phyloP scores from a whole-genome alignment of 2,329 filamentous ascomycete genomes.

The Nannizzia gypsea region DNA sequence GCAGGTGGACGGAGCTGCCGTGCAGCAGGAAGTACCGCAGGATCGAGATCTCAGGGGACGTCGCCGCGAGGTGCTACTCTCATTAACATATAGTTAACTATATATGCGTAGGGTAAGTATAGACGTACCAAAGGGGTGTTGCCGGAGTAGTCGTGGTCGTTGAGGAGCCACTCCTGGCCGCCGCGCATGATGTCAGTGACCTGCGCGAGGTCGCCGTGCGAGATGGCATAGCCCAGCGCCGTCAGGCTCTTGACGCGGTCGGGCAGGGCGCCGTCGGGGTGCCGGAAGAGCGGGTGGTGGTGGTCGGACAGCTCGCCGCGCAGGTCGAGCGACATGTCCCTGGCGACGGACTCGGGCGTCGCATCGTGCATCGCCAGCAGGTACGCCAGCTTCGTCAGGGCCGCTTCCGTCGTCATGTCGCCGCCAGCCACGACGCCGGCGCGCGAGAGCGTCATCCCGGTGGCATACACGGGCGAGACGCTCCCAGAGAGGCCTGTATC shows the following conservation, averaged over 20 bases:
- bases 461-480: constrained; percentile 66
- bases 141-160: constrained; percentile 66
- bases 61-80: constrained; percentile 45
- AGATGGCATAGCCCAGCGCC: constrained; percentile 68
- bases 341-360: constrained; percentile 53
- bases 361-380: constrained; percentile 58
- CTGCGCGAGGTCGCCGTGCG: constrained; percentile 53
- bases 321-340: constrained; percentile 60
- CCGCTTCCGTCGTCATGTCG: constrained; percentile 81
- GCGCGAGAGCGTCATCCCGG: constrained; percentile 63
- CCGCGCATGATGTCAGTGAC: constrained; percentile 56
- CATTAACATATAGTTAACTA: neutral
- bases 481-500: constrained; percentile 48
- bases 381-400: constrained; percentile 81
- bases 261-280: constrained; percentile 51
- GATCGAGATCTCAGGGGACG: constrained; percentile 43
- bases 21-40: constrained; percentile 45
- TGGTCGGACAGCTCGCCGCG: constrained; percentile 78
- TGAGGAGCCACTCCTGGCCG: constrained; percentile 56
- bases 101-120: constrained; percentile 7
- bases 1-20: constrained; percentile 48
- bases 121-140: constrained; percentile 49
- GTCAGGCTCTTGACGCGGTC: constrained; percentile 56
- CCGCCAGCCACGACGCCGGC: constrained; percentile 82
- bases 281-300: constrained; percentile 60